Evolutionary conservation across 2,329 filamentous ascomycete species (phyloP).

Genomic region (Iodosphaeria phyllophila): DNA sequence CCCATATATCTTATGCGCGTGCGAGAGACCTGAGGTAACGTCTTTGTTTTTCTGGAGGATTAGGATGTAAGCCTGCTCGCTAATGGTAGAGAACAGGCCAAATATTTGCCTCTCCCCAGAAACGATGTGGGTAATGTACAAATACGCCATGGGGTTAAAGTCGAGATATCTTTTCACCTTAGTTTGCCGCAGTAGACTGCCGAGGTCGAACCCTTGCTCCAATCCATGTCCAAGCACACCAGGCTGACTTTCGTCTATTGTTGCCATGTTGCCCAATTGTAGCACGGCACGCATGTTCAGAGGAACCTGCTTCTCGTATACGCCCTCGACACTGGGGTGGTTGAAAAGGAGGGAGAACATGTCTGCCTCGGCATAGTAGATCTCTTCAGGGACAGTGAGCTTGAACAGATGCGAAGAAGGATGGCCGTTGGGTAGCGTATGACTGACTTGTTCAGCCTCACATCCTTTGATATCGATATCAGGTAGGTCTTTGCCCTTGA

Average conservation of each 20-base stretch:
- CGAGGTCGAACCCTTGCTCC: slow-evolving; percentile 83
- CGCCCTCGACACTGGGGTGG: slow-evolving; percentile 86
- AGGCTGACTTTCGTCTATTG: slow-evolving; percentile 77
- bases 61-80: slow-evolving; percentile 65
- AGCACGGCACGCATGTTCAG: slow-evolving; percentile 74
- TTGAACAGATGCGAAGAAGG: slow-evolving; percentile 89
- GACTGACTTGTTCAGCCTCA: slow-evolving; percentile 78
- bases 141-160: slow-evolving; percentile 56
- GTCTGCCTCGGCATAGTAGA: slow-evolving; percentile 68
- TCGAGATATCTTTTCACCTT: slow-evolving; percentile 52
- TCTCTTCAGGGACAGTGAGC: slow-evolving; percentile 72
- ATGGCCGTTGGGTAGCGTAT: slow-evolving; percentile 88
- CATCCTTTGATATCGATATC: slow-evolving; percentile 77
- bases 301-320: slow-evolving; percentile 89
- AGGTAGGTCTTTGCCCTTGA: slow-evolving; percentile 73
- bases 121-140: slow-evolving; percentile 85
- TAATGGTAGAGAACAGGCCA: slow-evolving; percentile 73
- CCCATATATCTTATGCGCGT: slow-evolving; percentile 72
- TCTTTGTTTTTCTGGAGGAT: slow-evolving; percentile 75
- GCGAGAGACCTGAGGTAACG: slow-evolving; percentile 64
- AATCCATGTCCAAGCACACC: slow-evolving; percentile 85
- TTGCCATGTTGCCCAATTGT: slow-evolving; percentile 77
- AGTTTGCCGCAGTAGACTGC: slow-evolving; percentile 47
- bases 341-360: slow-evolving; percentile 74
- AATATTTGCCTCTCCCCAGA: slow-evolving; percentile 87